Conservation (phyloP, 2,329 filamentous ascomycete species). For the Davidsoniella eucalypti region DNA sequence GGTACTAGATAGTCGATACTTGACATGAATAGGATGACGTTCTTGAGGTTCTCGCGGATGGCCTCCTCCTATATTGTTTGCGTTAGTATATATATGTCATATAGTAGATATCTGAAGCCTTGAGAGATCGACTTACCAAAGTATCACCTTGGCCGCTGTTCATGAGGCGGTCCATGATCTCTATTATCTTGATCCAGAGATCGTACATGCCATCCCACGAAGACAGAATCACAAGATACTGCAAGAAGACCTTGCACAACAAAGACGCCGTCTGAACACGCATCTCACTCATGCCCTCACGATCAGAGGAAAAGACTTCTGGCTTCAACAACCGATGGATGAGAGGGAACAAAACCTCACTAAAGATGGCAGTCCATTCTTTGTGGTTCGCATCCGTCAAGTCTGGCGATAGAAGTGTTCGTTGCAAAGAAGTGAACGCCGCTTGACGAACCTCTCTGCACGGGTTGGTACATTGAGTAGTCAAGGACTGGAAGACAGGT, state of each 20-base stretch:
- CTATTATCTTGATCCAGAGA: constrained; percentile 81
- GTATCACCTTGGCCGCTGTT: constrained; percentile 87
- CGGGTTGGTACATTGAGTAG: constrained; percentile 81
- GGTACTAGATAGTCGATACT: constrained; percentile 71
- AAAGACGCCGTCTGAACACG: constrained; percentile 80
- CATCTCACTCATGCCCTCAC: constrained; percentile 87
- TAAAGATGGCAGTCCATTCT: constrained; percentile 91
- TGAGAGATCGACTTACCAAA: constrained; percentile 40
- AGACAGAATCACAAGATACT: constrained; percentile 72
- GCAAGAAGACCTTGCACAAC: constrained; percentile 87
- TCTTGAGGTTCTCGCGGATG: constrained; percentile 88
- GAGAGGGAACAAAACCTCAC: constrained; percentile 82
- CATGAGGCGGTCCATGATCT: constrained; percentile 90
- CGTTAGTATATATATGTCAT: neutral
- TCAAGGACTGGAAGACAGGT: constrained; percentile 79
- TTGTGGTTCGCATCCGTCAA: constrained; percentile 69
- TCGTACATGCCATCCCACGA: constrained; percentile 81
- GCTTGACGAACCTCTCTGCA: constrained; percentile 84
- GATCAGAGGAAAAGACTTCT: constrained; percentile 83
- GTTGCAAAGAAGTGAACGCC: constrained; percentile 71
- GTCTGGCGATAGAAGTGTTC: constrained; percentile 69
- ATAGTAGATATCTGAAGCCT: neutral
- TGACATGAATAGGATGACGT: constrained; percentile 88
- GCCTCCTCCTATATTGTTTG: constrained; percentile 57
- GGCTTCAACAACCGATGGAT: constrained; percentile 79